These are phyloP conservation scores for Spathaspora girioi DNA, from an alignment of 805 yeast genomes.

Conservation along the genomic window DNA sequence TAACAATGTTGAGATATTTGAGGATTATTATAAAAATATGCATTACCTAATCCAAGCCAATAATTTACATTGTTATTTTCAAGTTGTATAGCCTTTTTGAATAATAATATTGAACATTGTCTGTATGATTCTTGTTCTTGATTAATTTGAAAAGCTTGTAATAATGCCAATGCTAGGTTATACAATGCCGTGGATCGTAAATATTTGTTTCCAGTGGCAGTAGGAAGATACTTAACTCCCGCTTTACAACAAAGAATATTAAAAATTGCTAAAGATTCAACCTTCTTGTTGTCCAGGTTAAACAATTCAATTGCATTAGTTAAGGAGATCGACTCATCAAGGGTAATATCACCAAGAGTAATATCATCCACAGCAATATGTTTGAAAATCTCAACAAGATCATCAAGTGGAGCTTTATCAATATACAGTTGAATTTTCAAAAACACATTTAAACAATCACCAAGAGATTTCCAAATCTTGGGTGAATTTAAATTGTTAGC, in stretches of 20 bases:
- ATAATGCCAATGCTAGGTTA: slow-evolving; percentile 68
- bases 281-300: slow-evolving; percentile 10
- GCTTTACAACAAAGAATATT: slow-evolving; percentile 46
- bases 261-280: slow-evolving; percentile 35
- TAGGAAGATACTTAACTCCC: slow-evolving; percentile 36
- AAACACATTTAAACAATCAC: slow-evolving; percentile 54
- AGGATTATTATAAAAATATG: slow-evolving; percentile 60
- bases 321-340: slow-evolving; percentile 7
- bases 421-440: slow-evolving; percentile 53
- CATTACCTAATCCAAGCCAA: slow-evolving; percentile 84
- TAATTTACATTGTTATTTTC: slow-evolving; percentile 68
- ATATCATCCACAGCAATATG: slow-evolving; percentile 12
- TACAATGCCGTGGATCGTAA: slow-evolving; percentile 54
- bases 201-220: slow-evolving; percentile 40
- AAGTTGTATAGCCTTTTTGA: slow-evolving; percentile 65
- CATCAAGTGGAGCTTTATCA: slow-evolving; percentile 43
- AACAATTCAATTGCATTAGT: slow-evolving; percentile 18
- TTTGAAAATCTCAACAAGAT: slow-evolving; percentile 18
- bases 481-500: slow-evolving; percentile 39
- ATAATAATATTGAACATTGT: slow-evolving; percentile 49
- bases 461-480: slow-evolving; percentile 63
- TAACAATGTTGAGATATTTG: slow-evolving; percentile 89
- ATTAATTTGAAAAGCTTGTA: slow-evolving; percentile 34
- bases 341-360: not conserved
- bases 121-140: slow-evolving; percentile 24